Percentiles rank a stretch among this genome's conserved stretches.
phyloP scores from a whole-genome alignment of 1,284 basidiomycete species.

The Ceratorhiza oryzae-sativae region DNA sequence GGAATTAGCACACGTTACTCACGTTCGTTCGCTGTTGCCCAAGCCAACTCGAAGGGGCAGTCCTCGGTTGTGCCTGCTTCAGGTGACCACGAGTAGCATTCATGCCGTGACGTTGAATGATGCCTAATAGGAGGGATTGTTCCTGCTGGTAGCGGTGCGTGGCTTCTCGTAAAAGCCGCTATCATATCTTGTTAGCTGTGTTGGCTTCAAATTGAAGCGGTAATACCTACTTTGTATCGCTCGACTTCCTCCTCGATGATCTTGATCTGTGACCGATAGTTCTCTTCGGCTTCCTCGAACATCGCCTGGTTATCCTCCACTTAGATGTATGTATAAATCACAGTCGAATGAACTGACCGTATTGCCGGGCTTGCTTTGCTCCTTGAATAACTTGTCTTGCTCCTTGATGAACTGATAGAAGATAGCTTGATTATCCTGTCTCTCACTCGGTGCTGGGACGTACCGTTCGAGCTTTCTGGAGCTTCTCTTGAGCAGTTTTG shows the following conservation, averaged over 20 bases:
- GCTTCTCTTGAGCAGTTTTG: constrained; percentile 77
- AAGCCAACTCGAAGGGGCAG: constrained; percentile 45
- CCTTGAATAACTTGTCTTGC: constrained; percentile 84
- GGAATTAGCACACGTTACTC: neutral
- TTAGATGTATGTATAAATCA: neutral
- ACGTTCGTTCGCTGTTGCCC: constrained; percentile 46
- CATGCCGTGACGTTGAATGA: constrained; percentile 47
- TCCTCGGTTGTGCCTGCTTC: constrained; percentile 43
- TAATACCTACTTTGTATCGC: constrained; percentile 61
- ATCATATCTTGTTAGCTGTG: neutral
- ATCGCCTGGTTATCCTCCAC: constrained; percentile 54
- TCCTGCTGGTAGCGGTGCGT: constrained; percentile 47
- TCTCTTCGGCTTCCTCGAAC: constrained; percentile 75
- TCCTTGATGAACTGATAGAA: constrained; percentile 81
- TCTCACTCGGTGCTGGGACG: constrained; percentile 44
- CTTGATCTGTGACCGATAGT: constrained; percentile 72
- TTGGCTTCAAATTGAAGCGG: constrained; percentile 21
- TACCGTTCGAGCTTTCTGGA: constrained; percentile 81
- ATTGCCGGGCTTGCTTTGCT: constrained; percentile 54
- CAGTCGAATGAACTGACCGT: neutral
- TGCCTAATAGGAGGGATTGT: constrained; percentile 47
- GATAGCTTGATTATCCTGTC: neutral
- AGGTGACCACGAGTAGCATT: constrained; percentile 41
- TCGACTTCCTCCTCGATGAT: constrained; percentile 73
- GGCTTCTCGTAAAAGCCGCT: constrained; percentile 41